Base-by-base conservation (phyloP, 1,284 basidiomycete genomes). In the Boletellus deceptivus region DNA sequence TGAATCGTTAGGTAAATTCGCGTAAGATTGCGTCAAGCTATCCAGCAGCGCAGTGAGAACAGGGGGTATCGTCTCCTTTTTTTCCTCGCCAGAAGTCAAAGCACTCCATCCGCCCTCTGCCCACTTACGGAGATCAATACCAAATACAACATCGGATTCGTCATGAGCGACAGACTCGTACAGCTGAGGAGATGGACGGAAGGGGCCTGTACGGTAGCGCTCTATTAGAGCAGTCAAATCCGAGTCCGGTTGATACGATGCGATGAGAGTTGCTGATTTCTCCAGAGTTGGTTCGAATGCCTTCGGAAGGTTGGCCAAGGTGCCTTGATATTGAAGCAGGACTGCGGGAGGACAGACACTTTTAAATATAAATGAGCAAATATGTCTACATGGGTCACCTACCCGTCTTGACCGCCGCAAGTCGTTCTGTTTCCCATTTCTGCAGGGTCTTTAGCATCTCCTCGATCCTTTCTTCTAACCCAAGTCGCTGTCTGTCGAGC, bases 51-150 rank as follows among this genome's bases (percentile, higher is more conserved):
- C 83, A 3, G 76, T 77, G 50, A 97, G 68, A 6, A 93, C 88
- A 4, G 85, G 84, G 11, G 93, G 94, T 6, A 93, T 67, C 5
- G 69, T 67, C 17, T 82, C 80, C 64, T 81, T 84, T 68, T 79
- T 80, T 57, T 82, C 80, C 41, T 81, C 78, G 6, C 71, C 70
- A 18, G 67, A 62, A 13, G 73, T 73, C 43, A 82, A 67, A 48
- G 78, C 72, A 65, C 72, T 77, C 85, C 76, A 86, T 47, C 81
- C 76, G 55, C 86, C 78, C 65, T 90, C 91, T 16, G 88, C 82
- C 93, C 92, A 94, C 58, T 84, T 86, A 53, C 90, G 79, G 37
- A 96, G 72, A 67, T 95, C 92, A 56, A 93, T 86, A 13, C 93
- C 93, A 65, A 95, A 96, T 25, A 91, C 83, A 40, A 91, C 88